phyloP scores from a whole-genome alignment of 163 green algal species.

The Chloromonas sp. region DNA sequence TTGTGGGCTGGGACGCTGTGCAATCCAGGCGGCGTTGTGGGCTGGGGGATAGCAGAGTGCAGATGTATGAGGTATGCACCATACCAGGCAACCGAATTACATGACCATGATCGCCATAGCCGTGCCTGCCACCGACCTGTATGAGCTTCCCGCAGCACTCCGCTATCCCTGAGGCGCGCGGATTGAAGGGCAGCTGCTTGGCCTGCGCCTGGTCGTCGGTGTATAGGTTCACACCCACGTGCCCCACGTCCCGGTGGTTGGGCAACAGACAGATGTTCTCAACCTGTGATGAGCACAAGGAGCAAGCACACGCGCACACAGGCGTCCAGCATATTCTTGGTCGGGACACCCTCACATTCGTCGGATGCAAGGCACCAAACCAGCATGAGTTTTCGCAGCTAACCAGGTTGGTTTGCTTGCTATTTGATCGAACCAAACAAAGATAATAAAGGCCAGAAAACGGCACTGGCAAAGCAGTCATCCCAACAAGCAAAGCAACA shows the following conservation, averaged over 20 bases:
- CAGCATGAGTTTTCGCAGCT: too few species aligned
- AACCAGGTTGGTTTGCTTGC: too few species aligned
- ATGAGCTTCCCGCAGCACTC: conserved; percentile 34
- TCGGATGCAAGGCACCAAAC: too few species aligned
- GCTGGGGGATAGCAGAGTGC: too few species aligned
- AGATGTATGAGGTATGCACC: too few species aligned
- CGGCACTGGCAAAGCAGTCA: background rate
- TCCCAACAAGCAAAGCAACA: background rate
- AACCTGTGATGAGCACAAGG: conserved; percentile 49
- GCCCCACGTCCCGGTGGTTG: conserved; percentile 55
- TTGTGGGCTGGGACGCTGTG: too few species aligned
- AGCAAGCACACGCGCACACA: background rate
- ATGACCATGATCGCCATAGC: too few species aligned
- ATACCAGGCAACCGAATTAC: too few species aligned
- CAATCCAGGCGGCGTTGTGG: too few species aligned
- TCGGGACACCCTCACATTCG: too few species aligned
- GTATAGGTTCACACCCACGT: conserved; percentile 81
- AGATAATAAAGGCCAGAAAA: background rate
- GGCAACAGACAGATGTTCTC: conserved; percentile 72
- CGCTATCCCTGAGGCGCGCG: conserved; percentile 63
- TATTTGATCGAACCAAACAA: background rate
- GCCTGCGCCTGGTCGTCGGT: conserved; percentile 68
- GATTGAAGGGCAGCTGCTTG: conserved; percentile 61
- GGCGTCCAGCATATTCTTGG: background rate
- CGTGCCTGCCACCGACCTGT: too few species aligned